Conservation (phyloP, 78 protist genomes). For the Dictyostelium firmibasis region DNA sequence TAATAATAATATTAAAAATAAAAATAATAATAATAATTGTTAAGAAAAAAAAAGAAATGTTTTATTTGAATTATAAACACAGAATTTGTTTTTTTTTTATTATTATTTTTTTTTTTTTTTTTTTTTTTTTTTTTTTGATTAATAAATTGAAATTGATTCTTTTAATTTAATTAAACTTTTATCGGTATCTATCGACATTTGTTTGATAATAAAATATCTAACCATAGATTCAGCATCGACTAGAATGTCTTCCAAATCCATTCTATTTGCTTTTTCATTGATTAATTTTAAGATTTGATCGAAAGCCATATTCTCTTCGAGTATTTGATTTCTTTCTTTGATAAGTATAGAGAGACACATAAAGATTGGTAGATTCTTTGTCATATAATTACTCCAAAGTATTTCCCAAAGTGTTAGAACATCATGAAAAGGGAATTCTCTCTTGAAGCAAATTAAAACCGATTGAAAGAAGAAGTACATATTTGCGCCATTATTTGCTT, state of each 20-base stretch:
- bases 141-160: conserved; percentile 28
- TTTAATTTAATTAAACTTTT: not conserved
- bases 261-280: conserved; percentile 41
- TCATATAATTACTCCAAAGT: conserved; percentile 62
- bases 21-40: no score
- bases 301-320: conserved; percentile 40
- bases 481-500: conserved; percentile 51
- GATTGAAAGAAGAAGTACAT: conserved; percentile 85
- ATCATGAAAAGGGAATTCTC: conserved; percentile 73
- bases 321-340: conserved; percentile 38
- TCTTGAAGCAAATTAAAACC: conserved; percentile 69
- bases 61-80: no score
- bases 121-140: not conserved
- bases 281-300: conserved; percentile 51
- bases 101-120: not conserved
- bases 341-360: conserved; percentile 56
- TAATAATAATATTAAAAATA: no score
- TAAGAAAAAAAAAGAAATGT: no score
- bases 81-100: no score
- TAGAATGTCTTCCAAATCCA: conserved; percentile 68
- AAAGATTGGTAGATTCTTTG: conserved; percentile 55
- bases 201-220: conserved; percentile 49
- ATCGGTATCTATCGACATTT: not conserved
- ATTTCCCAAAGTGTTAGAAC: conserved; percentile 77
- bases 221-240: conserved; percentile 36